Evolutionary conservation across 352 stramenopile species (phyloP), one percentile per base, ranked within the genome.

Genomic region (Phytophthora vignae): DNA sequence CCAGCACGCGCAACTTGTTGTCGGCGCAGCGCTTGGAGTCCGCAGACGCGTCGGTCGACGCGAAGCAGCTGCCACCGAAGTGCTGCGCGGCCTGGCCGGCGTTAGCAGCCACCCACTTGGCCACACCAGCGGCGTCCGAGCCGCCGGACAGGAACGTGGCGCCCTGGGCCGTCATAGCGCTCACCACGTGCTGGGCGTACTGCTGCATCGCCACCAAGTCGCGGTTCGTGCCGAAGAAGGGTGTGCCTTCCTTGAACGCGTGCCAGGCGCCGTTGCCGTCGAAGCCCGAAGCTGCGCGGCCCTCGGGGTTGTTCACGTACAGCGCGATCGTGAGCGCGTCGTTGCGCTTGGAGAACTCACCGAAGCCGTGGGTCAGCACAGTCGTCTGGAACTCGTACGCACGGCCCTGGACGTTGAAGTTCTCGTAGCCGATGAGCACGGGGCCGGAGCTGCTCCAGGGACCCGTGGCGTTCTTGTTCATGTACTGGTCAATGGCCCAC

Each of bases 21-120:
- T 92, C 87, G 0, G 84, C 85, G 33, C 84, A 93, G 9, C 83
- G 85, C 52, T 84, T 83, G 4, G 64, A 42, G 49, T 87, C 83
- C 8, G 48, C 48, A 0, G 69, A 77, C 29, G 62, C 29, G n/a
- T 92, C 78, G 0, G n/a, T 72, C 4, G 85, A 94, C 3, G 77
- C 70, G 71, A 92, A 92, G 80, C 87, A 93, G 60, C 73, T 89
- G 52, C 85, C 85, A 17, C 83, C 85, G 64, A 89, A 94, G 70
- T 94, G 87, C 62, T 92, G 72, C 10, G 82, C 81, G 19, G 79
- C 64, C 21, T 61, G 62, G 10, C 71, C 59, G 5, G 19, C 25
- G 55, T 83, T 81, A 11, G 14, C 22, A 3, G 54, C 67, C 31
- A 93, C 84, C 79, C 81, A 93, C 5, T 74, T 79, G 4, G 53